phyloP scores from a whole-genome alignment of 768 basidiomycete genomes.

The Boletus reticuloceps region DNA sequence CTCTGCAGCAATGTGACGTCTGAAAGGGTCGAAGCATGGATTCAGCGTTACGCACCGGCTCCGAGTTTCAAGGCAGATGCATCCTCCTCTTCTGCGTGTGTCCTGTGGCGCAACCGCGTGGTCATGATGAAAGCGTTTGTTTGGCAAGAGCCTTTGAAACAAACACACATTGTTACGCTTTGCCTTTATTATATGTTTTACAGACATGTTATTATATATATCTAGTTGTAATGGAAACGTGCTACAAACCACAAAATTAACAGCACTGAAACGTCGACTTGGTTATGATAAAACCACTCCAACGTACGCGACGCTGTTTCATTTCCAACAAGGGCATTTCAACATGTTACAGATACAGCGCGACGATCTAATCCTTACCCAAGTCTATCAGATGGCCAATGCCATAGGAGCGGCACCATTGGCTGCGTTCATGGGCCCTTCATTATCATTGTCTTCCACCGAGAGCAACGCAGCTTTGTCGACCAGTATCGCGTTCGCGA shows the following conservation, averaged over 20 bases:
- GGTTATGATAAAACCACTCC: slow-evolving; percentile 13
- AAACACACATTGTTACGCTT: slow-evolving; percentile 4
- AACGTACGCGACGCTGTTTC: slow-evolving; percentile 12
- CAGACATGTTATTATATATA: slow-evolving; percentile 37
- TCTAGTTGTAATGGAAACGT: slow-evolving; percentile 30
- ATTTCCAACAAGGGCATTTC: neutral
- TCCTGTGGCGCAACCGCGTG: slow-evolving; percentile 60
- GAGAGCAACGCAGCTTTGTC: slow-evolving; percentile 38
- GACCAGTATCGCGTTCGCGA: slow-evolving; percentile 35
- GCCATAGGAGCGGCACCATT: slow-evolving; percentile 18
- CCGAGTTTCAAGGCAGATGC: slow-evolving; percentile 83
- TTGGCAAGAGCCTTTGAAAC: slow-evolving; percentile 34
- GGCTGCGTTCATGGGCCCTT: slow-evolving; percentile 6
- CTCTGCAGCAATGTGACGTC: slow-evolving; percentile 42
- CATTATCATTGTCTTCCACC: slow-evolving; percentile 29
- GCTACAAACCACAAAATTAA: slow-evolving; percentile 25
- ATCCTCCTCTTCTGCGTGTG: slow-evolving; percentile 76
- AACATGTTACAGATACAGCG: neutral
- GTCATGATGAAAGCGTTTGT: slow-evolving; percentile 46
- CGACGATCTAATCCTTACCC: slow-evolving; percentile 11
- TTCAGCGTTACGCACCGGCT: slow-evolving; percentile 42
- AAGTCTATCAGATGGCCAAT: slow-evolving; percentile 28
- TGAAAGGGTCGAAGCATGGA: neutral
- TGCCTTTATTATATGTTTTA: slow-evolving; percentile 34
- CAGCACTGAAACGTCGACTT: slow-evolving; percentile 29